Base-by-base conservation (phyloP, 2,329 filamentous ascomycete species). In the Colletotrichum lini region DNA sequence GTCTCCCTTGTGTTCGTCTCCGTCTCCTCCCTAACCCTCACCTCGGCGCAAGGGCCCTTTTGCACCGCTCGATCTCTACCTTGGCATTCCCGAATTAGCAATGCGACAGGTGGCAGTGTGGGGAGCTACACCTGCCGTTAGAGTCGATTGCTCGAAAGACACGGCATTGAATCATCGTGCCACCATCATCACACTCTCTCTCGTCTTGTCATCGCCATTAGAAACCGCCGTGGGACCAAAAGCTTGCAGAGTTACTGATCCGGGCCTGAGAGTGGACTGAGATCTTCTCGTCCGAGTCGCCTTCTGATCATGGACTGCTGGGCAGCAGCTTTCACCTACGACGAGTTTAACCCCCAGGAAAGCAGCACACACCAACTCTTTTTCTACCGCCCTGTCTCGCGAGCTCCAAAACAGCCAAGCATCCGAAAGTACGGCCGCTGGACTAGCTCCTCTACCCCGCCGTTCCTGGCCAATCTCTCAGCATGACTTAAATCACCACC, bases 401-500 rank as follows among this genome's bases (percentile, higher is more conserved):
- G 26, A 42, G 16, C 15, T 38, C 38, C 38, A n/a, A 64, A 8
- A 65, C 26, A 13, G 21, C 53, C n/a, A 58, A 42, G 30, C n/a
- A 8, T 42, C n/a, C n/a, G 38, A 62, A 23, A 18, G 30, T 23
- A 52, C 5, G 26, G 15, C 35, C 50, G 9, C 16, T 15, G 40
- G 56, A n/a, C 18, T 26, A 50, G 42, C 18, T 23, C 21, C 5
- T 30, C 16, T 18, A 26, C 59, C 59, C 45, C 45, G 21, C 21
- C n/a, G 35, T 42, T 13, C 59, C 30, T 42, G 47, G 21, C 49
- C 53, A 52, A 40, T 58, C 44, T 58, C 45, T 50, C 53, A 10
- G 42, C 26, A 50, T 16, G n/a, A 44, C 53, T 30, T 50, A 3
- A 40, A 58, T 52, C 53, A 50, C 53, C 63, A 21, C 60, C 49